These are phyloP conservation scores for Solanum dulcamara DNA, from an alignment of 257 asterid species.

Conservation along the genomic window DNA sequence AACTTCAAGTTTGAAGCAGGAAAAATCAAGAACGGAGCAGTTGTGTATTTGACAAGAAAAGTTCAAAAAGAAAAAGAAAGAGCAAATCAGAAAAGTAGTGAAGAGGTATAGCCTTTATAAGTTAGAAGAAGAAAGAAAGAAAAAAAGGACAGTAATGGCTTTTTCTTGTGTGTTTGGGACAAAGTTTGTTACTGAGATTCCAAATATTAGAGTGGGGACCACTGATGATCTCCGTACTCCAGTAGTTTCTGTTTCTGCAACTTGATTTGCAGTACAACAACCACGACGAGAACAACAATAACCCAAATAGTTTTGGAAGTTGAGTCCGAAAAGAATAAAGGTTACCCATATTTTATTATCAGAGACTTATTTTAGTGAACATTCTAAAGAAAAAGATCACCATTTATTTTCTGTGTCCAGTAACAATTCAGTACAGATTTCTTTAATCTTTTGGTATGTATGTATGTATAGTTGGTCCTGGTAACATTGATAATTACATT, in stretches of 20 bases:
- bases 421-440: neutral
- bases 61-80: neutral
- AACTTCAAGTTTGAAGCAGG: neutral
- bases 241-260: neutral
- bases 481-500: neutral
- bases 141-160: neutral
- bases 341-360: neutral
- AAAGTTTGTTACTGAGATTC: constrained; percentile 35
- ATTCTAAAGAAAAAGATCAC: neutral
- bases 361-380: neutral
- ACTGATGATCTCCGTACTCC: constrained; percentile 21
- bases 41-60: neutral
- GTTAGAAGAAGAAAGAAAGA: neutral
- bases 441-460: neutral
- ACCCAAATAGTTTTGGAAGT: neutral
- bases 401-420: neutral
- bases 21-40: neutral
- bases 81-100: neutral
- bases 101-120: neutral
- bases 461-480: neutral
- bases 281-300: neutral
- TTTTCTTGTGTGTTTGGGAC: neutral
- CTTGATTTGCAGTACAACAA: neutral
- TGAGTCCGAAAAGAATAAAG: accelerated
- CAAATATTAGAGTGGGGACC: constrained; percentile 10